Base-by-base conservation (phyloP, 129 eudicot genomes). In the Lonicera japonica region DNA sequence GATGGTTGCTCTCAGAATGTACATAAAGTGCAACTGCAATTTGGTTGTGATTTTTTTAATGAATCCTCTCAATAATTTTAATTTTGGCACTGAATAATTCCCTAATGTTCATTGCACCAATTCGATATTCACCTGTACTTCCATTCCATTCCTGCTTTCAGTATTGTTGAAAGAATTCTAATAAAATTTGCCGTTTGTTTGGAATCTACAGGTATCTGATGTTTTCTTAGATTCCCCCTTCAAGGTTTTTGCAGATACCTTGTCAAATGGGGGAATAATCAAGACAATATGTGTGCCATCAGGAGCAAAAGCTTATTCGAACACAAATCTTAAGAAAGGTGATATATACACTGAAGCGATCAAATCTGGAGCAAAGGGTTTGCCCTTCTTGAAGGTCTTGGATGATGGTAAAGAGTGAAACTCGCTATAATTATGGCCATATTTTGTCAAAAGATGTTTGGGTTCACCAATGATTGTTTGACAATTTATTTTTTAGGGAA, bases 291-390 rank as follows among this genome's bases (percentile, higher is more conserved):
- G 96, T 43, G 84, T 92, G 59, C 96, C 98, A 53, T 87, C 84
- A 63, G 98, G 95, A 29, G 86, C 84, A 43, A 82, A 82, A 65
- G 75, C 69, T 16, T 92, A 82, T 74, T 92, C 98, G 77, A 92
- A 92, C 63, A 84, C 96, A 45, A 83, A 91, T 61, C 77, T 92
- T 34, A 92, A 92, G 63, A 92, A 85, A 72, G 98, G 98, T 34
- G 98, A 87, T n/a, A 71, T 92, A 48, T 77, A 80, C 68, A 78
- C 73, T 54, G 96, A 87, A 87, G 96, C 95, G 46, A 68, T 74
- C 22, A 92, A 77, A 78, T 92, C 98, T 60, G 98, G 98, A 48
- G 98, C 98, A 17, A 92, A 87, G 84, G 98, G 98, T 45, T 85
- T 92, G 58, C 98, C 98, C 43, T 92, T 84, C 78, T 78, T 87